Evolutionary conservation across 2,329 filamentous ascomycete species (phyloP).

Genomic region (Xylaria arbuscula): DNA sequence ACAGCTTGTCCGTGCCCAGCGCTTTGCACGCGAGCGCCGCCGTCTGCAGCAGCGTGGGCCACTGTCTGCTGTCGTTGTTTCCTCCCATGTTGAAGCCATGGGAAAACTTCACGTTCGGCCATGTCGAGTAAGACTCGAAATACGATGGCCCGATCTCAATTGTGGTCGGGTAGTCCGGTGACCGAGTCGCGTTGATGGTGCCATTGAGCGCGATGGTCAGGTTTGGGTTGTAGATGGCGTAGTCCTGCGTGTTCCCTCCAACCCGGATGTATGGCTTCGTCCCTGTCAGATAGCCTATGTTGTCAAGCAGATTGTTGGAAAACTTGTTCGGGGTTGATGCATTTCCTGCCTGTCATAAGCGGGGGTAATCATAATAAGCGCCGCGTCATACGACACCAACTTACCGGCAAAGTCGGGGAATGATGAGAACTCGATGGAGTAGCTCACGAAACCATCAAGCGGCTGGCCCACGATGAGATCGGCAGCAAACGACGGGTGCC

Average conservation of each 20-base stretch:
- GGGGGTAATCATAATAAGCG: background rate
- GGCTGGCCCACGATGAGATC: slow-evolving; percentile 45
- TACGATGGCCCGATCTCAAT: slow-evolving; percentile 69
- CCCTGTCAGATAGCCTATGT: slow-evolving; percentile 64
- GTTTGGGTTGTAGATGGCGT: slow-evolving; percentile 67
- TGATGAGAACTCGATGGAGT: slow-evolving; percentile 55
- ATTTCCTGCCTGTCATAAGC: slow-evolving; percentile 46
- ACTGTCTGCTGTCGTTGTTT: slow-evolving; percentile 61
- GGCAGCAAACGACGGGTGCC: slow-evolving; percentile 14
- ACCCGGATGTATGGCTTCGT: slow-evolving; percentile 70
- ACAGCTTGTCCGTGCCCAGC: slow-evolving; percentile 61
- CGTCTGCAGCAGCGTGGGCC: slow-evolving; percentile 64
- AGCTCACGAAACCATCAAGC: slow-evolving; percentile 56
- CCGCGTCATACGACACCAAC: background rate
- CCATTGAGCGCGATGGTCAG: slow-evolving; percentile 64
- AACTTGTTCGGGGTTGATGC: slow-evolving; percentile 66
- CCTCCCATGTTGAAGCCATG: slow-evolving; percentile 71
- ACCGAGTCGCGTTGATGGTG: slow-evolving; percentile 60
- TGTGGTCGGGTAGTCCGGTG: slow-evolving; percentile 69
- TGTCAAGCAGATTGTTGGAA: slow-evolving; percentile 69
- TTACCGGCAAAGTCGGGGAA: slow-evolving; percentile 54
- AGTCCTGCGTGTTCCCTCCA: slow-evolving; percentile 76
- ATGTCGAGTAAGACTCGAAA: slow-evolving; percentile 72
- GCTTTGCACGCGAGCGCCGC: slow-evolving; percentile 68
- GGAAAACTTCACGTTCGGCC: slow-evolving; percentile 64